A percentile compares a stretch with the other conserved stretches of the same genome.
These are phyloP conservation scores for Chlamydomonas sphaeroides DNA, from an alignment of 139 green algal genomes.

Conservation along the genomic window DNA sequence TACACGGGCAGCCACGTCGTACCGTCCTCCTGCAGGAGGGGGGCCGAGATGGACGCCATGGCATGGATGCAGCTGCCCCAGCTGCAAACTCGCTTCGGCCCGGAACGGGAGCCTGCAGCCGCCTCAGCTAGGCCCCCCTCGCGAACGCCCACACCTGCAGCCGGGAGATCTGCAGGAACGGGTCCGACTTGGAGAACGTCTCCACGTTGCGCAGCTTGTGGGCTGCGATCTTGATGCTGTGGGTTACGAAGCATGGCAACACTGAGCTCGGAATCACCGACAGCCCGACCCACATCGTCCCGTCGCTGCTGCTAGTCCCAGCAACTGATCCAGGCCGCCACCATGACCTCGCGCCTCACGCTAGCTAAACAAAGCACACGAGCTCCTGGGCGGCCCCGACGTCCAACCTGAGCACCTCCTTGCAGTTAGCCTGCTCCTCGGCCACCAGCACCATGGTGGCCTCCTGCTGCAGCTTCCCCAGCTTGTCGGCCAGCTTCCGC, in stretches of 20 bases:
- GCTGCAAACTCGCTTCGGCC: neutral
- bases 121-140: no score
- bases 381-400: no score
- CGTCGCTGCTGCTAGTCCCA: no score
- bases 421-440: no score
- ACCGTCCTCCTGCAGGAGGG: slow-evolving; percentile 29
- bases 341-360: no score
- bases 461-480: neutral
- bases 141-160: neutral
- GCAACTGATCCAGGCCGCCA: no score
- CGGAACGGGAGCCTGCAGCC: neutral
- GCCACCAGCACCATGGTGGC: neutral
- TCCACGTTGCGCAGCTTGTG: slow-evolving; percentile 41
- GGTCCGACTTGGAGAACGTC: slow-evolving; percentile 15
- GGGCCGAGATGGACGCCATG: slow-evolving; percentile 22
- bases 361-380: no score
- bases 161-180: slow-evolving; percentile 26
- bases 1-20: slow-evolving; percentile 46
- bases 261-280: no score
- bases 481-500: neutral
- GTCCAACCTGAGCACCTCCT: no score
- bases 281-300: no score
- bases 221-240: neutral
- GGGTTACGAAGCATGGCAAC: no score
- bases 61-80: neutral